Conservation (phyloP, 2,329 filamentous ascomycete genomes). For the Aspergillus hortae region DNA sequence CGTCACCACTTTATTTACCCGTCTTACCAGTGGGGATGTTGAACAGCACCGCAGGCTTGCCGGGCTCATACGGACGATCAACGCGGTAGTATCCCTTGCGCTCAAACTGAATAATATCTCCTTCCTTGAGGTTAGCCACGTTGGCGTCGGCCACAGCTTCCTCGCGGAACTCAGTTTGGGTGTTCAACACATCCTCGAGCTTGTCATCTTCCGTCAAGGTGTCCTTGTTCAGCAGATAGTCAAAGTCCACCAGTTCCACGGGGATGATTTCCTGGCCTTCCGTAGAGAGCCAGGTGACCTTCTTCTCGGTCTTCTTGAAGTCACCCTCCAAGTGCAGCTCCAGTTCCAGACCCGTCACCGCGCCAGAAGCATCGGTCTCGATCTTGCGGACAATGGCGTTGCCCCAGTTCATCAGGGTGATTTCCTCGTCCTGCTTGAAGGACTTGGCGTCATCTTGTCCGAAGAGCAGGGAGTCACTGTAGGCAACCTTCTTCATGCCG, state of each 20-base stretch:
- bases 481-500: conserved; percentile 81
- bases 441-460: conserved; percentile 82
- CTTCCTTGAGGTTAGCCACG: conserved; percentile 71
- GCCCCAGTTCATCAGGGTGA: conserved; percentile 96
- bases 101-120: conserved; percentile 94
- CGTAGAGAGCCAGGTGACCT: conserved; percentile 86
- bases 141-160: conserved; percentile 78
- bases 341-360: conserved; percentile 68
- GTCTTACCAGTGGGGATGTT: conserved; percentile 66
- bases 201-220: conserved; percentile 85
- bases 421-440: conserved; percentile 82
- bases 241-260: conserved; percentile 88
- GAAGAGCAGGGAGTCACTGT: conserved; percentile 69
- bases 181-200: conserved; percentile 78
- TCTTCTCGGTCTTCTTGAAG: conserved; percentile 93
- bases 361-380: conserved; percentile 48
- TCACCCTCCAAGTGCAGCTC: conserved; percentile 91
- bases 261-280: conserved; percentile 69
- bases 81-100: conserved; percentile 88
- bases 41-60: conserved; percentile 62
- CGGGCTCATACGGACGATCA: conserved; percentile 61
- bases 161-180: conserved; percentile 69
- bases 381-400: conserved; percentile 50
- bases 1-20: conserved; percentile 24
- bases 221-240: conserved; percentile 93